Evolutionary conservation across 176 grass and related monocot genomes (phyloP).

Genomic region (Avena atlantica): DNA sequence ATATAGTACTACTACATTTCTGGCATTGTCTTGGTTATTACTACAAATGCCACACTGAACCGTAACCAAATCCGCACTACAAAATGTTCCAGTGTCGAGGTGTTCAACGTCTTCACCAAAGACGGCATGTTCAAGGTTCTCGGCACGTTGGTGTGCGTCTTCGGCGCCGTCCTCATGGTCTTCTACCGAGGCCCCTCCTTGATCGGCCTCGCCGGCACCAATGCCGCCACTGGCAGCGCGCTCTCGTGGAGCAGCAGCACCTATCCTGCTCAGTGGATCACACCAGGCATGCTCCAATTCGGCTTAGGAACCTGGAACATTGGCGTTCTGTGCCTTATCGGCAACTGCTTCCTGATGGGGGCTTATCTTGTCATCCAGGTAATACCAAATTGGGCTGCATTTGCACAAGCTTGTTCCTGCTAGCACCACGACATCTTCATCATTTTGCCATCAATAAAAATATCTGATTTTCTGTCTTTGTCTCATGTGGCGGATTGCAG

Average conservation of each 20-base stretch:
- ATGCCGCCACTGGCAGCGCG: not conserved
- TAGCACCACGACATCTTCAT: not conserved
- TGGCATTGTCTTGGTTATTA: not conserved
- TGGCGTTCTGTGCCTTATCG: conserved; percentile 81
- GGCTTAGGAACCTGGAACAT: conserved; percentile 65
- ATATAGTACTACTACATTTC: not conserved
- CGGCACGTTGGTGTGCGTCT: conserved; percentile 76
- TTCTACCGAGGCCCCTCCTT: conserved; percentile 80
- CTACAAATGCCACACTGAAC: not conserved
- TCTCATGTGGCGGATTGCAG: conserved; percentile 48
- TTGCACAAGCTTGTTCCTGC: not conserved
- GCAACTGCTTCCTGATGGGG: conserved; percentile 87
- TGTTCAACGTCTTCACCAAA: conserved; percentile 67
- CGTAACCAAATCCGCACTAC: not conserved
- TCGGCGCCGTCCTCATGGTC: conserved; percentile 73
- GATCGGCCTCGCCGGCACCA: conserved; percentile 51
- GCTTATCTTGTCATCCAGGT: conserved; percentile 95
- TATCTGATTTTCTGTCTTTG: not conserved
- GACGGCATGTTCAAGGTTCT: conserved; percentile 70
- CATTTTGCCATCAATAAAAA: not conserved
- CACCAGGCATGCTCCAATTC: conserved; percentile 31
- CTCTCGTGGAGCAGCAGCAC: conserved; percentile 43
- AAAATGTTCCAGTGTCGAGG: conserved; percentile 37
- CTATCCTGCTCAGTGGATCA: conserved; percentile 43
- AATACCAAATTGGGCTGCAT: not conserved